Evolutionary conservation across 208 protist genomes (phyloP).

Genomic region (Trichomonas gallinae): DNA sequence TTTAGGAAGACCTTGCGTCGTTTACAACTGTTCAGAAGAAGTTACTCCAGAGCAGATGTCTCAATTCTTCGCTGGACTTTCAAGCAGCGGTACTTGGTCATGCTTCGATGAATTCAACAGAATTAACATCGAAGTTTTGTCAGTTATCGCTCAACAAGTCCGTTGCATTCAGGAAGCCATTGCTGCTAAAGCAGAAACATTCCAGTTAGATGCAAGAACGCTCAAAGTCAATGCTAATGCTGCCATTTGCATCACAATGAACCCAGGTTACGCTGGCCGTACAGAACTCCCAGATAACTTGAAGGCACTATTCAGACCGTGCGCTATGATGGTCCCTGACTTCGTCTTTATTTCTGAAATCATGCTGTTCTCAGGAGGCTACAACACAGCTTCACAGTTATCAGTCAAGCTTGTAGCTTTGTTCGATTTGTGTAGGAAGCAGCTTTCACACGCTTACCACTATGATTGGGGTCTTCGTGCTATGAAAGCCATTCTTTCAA

Average conservation of each 20-base stretch:
- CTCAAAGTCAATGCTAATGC: conserved; percentile 52
- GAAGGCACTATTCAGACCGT: conserved; percentile 54
- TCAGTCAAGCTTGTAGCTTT: conserved; percentile 84
- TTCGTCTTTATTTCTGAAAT: conserved; percentile 94
- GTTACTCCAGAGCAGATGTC: no score
- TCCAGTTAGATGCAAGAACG: conserved; percentile 43
- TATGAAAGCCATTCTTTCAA: conserved; percentile 88
- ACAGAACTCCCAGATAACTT: conserved; percentile 91
- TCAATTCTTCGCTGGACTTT: no score
- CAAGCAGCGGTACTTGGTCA: no score
- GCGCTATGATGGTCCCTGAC: conserved; percentile 90
- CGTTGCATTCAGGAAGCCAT: conserved; percentile 43
- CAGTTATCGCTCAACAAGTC: conserved; percentile 47
- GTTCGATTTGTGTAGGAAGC: no score
- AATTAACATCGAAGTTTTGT: no score
- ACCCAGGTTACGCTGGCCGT: conserved; percentile 86
- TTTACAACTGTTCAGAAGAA: conserved; percentile 95
- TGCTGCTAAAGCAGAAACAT: conserved; percentile 27
- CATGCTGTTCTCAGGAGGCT: conserved; percentile 86
- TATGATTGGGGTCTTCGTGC: conserved; percentile 95
- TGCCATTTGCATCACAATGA: no score
- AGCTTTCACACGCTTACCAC: conserved; percentile 78
- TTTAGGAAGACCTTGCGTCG: conserved; percentile 53
- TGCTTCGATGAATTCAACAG: no score
- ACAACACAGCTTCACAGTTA: conserved; percentile 69